phyloP scores from a whole-genome alignment of 2,329 filamentous ascomycete genomes.

The Colletotrichum neosansevieriae region DNA sequence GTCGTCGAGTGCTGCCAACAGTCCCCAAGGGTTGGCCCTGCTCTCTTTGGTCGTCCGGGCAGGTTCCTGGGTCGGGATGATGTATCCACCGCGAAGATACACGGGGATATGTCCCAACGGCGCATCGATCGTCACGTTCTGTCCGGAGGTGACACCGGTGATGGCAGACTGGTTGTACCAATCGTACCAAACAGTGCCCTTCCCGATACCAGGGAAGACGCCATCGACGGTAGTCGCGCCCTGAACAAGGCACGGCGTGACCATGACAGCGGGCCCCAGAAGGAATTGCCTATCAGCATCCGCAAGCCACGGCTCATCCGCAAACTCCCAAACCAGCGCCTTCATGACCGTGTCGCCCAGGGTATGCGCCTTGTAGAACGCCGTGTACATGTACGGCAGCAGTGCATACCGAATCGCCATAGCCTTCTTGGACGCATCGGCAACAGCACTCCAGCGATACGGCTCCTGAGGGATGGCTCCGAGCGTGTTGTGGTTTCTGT shows the following conservation, averaged over 20 bases:
- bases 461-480: slow-evolving; percentile 75
- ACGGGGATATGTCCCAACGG: slow-evolving; percentile 71
- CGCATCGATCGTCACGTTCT: slow-evolving; percentile 40
- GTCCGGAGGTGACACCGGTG: slow-evolving; percentile 52
- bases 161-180: slow-evolving; percentile 78
- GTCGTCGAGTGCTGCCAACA: slow-evolving; percentile 71
- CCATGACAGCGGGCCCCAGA: slow-evolving; percentile 73
- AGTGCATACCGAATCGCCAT: slow-evolving; percentile 79
- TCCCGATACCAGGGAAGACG: slow-evolving; percentile 72
- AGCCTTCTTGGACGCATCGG: slow-evolving; percentile 71
- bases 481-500: slow-evolving; percentile 79
- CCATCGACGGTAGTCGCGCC: slow-evolving; percentile 72
- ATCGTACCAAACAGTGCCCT: slow-evolving; percentile 76
- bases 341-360: slow-evolving; percentile 78
- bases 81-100: slow-evolving; percentile 74
- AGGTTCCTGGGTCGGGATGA: slow-evolving; percentile 77
- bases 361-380: slow-evolving; percentile 74
- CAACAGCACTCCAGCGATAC: slow-evolving; percentile 76
- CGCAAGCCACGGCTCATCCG: slow-evolving; percentile 75
- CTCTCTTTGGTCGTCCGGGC: slow-evolving; percentile 74
- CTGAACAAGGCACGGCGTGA: slow-evolving; percentile 75
- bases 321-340: slow-evolving; percentile 80
- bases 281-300: slow-evolving; percentile 79
- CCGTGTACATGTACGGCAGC: slow-evolving; percentile 81
- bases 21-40: slow-evolving; percentile 73